A percentile compares a stretch with the other conserved stretches of the same genome.
Conservation (phyloP, 2,329 filamentous ascomycete genomes). For the Aspergillus carbonarius region DNA sequence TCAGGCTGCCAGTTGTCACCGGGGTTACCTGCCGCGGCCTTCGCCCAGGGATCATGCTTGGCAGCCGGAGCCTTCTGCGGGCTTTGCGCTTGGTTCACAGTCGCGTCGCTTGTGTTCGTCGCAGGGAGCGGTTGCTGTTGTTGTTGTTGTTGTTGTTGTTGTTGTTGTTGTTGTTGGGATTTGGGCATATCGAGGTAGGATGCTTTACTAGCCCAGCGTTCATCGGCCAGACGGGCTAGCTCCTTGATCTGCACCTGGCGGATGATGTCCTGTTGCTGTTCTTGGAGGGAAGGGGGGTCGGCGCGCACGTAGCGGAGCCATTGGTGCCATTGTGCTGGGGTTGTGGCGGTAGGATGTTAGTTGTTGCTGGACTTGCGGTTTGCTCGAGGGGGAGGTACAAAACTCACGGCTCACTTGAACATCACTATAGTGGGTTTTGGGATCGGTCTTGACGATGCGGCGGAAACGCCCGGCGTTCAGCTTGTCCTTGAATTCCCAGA, state of each 20-base stretch:
- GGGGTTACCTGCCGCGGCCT: slow-evolving; percentile 52
- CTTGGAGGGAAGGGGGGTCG: slow-evolving; percentile 56
- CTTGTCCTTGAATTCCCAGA: slow-evolving; percentile 65
- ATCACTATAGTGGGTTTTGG: slow-evolving; percentile 56
- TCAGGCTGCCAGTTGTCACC: slow-evolving; percentile 68
- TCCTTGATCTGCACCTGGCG: slow-evolving; percentile 60
- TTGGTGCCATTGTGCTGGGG: slow-evolving; percentile 64
- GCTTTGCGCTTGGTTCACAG: slow-evolving; percentile 19
- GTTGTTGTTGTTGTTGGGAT: slow-evolving; percentile 40
- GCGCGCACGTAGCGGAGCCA: slow-evolving; percentile 64
- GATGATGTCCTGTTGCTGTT: slow-evolving; percentile 58
- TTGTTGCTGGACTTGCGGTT: not conserved
- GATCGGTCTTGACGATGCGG: slow-evolving; percentile 58
- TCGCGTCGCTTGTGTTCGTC: slow-evolving; percentile 44
- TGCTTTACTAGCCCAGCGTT: slow-evolving; percentile 60
- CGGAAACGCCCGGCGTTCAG: slow-evolving; percentile 55
- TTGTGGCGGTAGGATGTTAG: not conserved
- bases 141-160: no score
- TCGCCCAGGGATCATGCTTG: slow-evolving; percentile 58
- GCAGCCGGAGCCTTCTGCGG: not conserved
- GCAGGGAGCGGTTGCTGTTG: slow-evolving; percentile 48
- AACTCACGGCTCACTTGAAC: slow-evolving; percentile 59
- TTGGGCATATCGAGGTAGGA: slow-evolving; percentile 59
- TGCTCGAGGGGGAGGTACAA: no score
- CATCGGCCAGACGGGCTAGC: slow-evolving; percentile 60